Conservation (phyloP, 306 rosid species). For the Styphnolobium japonicum region DNA sequence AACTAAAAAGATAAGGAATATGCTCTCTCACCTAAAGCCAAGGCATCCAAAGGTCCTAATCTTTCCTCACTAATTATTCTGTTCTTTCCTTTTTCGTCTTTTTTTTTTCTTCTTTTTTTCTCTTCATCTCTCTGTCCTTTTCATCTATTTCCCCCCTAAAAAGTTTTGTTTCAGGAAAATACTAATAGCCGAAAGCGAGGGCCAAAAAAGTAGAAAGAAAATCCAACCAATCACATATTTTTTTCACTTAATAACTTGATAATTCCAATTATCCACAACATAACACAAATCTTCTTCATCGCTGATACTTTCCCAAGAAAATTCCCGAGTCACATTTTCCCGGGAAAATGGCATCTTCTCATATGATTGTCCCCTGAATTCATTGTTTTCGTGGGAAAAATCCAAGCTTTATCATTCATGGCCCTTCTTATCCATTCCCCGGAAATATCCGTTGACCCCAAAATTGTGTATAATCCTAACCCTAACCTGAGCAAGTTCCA, state of each 20-base stretch:
- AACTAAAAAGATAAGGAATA: not conserved
- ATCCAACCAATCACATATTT: conserved; percentile 22
- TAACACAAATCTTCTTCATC: too few species aligned
- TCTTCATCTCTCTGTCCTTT: too few species aligned
- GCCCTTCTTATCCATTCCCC: conserved; percentile 49
- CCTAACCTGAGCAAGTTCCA: conserved; percentile 11
- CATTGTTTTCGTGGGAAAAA: not conserved
- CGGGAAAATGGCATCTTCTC: not conserved
- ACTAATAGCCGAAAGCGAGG: too few species aligned
- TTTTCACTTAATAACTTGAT: not conserved
- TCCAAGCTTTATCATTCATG: conserved; percentile 20
- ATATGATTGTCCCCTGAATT: not conserved
- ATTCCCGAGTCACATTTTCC: too few species aligned
- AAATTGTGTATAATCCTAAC: conserved; percentile 21
- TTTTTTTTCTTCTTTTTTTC: not conserved
- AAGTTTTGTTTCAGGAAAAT: too few species aligned
- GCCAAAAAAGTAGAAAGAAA: not conserved
- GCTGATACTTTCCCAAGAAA: too few species aligned
- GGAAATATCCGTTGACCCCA: conserved; percentile 34
- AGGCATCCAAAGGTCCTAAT: conserved; percentile 22
- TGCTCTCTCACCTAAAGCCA: not conserved
- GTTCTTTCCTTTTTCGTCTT: not conserved
- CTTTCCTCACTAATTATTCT: not conserved
- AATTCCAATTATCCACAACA: conserved; percentile 16
- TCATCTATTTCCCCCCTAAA: too few species aligned